Conservation (phyloP, 169 alveolate genomes). For the Cystoisospora suis region DNA sequence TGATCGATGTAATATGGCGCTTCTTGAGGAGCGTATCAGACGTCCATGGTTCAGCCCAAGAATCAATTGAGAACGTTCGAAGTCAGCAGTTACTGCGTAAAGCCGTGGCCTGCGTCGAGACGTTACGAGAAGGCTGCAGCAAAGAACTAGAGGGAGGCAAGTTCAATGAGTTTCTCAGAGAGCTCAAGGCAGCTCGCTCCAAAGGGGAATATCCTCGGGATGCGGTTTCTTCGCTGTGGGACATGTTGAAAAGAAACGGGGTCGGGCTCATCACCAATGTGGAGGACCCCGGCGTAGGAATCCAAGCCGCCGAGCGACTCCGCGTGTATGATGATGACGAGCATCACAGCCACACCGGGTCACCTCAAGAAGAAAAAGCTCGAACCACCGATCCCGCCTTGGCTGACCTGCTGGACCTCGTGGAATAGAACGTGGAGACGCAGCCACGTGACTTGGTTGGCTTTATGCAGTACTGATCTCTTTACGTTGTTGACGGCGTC, state of each 20-base stretch:
- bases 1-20: neutral
- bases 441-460: too few relatives aligned
- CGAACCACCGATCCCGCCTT: neutral
- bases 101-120: constrained; percentile 40
- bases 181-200: neutral
- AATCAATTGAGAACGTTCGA: neutral
- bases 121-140: constrained; percentile 38
- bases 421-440: too few relatives aligned
- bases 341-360: neutral
- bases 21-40: constrained; percentile 16
- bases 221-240: neutral
- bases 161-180: constrained; percentile 36
- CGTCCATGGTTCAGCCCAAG: neutral
- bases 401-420: constrained; percentile 7
- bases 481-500: too few relatives aligned
- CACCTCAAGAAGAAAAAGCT: neutral
- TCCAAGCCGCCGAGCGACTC: neutral
- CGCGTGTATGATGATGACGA: neutral
- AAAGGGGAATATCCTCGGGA: neutral
- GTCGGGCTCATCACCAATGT: constrained; percentile 22
- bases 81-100: constrained; percentile 14
- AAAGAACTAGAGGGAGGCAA: constrained; percentile 25
- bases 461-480: too few relatives aligned
- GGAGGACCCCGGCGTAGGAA: constrained; percentile 43
- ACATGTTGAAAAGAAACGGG: neutral